Evolutionary conservation across 495 filamentous ascomycete genomes (phyloP).

Genomic region (Penicillium herquei): DNA sequence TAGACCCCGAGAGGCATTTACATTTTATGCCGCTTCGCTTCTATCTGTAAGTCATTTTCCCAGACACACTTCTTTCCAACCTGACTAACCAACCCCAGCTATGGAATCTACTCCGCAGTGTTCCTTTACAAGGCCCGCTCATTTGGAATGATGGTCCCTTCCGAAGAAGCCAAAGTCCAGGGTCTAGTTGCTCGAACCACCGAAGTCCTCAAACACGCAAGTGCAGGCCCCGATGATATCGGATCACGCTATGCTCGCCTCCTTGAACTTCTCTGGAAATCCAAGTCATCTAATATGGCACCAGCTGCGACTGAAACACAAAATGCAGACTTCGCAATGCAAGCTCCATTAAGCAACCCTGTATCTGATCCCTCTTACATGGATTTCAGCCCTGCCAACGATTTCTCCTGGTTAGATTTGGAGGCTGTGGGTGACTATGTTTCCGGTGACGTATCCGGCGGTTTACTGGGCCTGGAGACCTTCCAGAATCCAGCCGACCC

Average conservation of each 20-base stretch:
- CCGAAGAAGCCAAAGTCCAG: slow-evolving; percentile 53
- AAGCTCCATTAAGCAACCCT: slow-evolving; percentile 27
- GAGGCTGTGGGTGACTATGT: slow-evolving; percentile 58
- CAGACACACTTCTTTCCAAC: background rate
- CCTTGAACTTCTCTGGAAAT: slow-evolving; percentile 52
- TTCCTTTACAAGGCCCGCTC: slow-evolving; percentile 59
- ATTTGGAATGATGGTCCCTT: slow-evolving; percentile 50
- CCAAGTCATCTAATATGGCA: slow-evolving; percentile 28
- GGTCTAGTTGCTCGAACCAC: slow-evolving; percentile 53
- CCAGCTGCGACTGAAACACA: slow-evolving; percentile 33
- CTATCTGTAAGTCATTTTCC: slow-evolving; percentile 44
- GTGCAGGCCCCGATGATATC: slow-evolving; percentile 52
- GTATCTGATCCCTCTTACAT: slow-evolving; percentile 37
- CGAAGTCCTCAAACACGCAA: slow-evolving; percentile 49
- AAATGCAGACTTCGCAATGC: slow-evolving; percentile 32
- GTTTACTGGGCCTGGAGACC: slow-evolving; percentile 36
- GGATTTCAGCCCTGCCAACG: slow-evolving; percentile 50
- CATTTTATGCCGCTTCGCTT: slow-evolving; percentile 60
- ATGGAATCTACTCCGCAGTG: slow-evolving; percentile 56
- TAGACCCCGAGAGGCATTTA: slow-evolving; percentile 54
- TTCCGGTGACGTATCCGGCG: slow-evolving; percentile 43
- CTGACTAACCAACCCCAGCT: slow-evolving; percentile 19
- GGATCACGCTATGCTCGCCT: slow-evolving; percentile 55
- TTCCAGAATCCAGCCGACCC: slow-evolving; percentile 35
- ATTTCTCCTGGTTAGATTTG: slow-evolving; percentile 59